phyloP scores from a whole-genome alignment of 805 yeast species.

The Cyberlindnera suaveolens region DNA sequence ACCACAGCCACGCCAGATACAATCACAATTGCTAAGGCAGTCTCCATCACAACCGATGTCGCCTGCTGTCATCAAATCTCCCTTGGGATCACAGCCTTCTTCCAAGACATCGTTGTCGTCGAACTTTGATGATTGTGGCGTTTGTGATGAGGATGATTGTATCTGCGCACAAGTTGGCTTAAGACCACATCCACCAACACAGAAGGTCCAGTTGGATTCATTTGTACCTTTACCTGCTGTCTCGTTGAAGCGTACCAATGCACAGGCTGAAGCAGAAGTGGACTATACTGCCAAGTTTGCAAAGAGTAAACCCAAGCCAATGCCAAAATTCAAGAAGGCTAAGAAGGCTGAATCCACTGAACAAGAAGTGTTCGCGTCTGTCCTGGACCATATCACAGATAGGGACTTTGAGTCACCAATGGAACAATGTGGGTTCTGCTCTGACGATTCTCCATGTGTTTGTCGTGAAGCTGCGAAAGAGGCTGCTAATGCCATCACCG shows the following conservation, averaged over 20 bases:
- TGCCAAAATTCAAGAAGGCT: slow-evolving; percentile 19
- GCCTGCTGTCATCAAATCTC: slow-evolving; percentile 28
- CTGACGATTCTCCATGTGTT: slow-evolving; percentile 87
- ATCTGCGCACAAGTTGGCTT: slow-evolving; percentile 45
- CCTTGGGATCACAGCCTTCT: slow-evolving; percentile 17
- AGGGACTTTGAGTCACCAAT: slow-evolving; percentile 43
- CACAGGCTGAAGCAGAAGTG: slow-evolving; percentile 31
- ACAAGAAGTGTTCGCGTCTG: slow-evolving; percentile 13
- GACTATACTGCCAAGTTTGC: slow-evolving; percentile 53
- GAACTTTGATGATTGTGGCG: slow-evolving; percentile 40
- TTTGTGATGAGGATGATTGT: slow-evolving; percentile 65
- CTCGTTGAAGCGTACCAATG: slow-evolving; percentile 38
- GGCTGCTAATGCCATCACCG: slow-evolving; percentile 30
- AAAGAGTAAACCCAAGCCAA: slow-evolving; percentile 25
- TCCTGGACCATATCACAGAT: slow-evolving; percentile 18
- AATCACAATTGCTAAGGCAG: background rate
- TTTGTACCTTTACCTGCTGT: slow-evolving; percentile 66
- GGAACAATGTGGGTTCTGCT: slow-evolving; percentile 90
- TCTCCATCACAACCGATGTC: slow-evolving; percentile 5
- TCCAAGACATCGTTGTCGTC: slow-evolving; percentile 18
- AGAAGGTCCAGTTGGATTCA: slow-evolving; percentile 17
- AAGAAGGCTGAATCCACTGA: slow-evolving; percentile 4
- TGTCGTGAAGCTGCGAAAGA: slow-evolving; percentile 68
- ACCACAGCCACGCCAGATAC: background rate
- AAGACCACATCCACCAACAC: slow-evolving; percentile 12